Conservation (phyloP, 1,284 basidiomycete species). For the Tranzscheliella williamsii region DNA sequence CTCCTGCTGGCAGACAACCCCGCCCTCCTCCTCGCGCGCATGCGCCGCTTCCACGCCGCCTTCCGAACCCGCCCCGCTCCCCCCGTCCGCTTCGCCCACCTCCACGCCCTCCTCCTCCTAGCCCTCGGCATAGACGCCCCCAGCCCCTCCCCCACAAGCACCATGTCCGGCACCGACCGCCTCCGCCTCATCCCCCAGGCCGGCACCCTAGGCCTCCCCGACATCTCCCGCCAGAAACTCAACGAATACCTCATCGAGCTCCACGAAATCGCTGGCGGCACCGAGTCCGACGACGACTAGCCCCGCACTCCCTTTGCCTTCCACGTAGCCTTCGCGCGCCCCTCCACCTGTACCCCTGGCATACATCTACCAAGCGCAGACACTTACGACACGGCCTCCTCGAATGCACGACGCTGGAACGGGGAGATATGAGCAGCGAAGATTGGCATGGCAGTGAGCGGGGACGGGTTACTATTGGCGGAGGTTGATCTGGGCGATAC, state of each 20-base stretch:
- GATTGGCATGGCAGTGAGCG: too few species aligned
- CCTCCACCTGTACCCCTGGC: too few species aligned
- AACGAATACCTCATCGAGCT: conserved; percentile 56
- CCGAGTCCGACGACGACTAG: conserved; percentile 14
- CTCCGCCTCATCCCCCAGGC: conserved; percentile 11
- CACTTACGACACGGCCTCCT: too few species aligned
- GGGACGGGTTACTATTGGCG: too few species aligned
- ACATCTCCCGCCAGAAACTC: conserved; percentile 44
- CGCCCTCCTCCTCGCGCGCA: conserved; percentile 2
- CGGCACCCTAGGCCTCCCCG: conserved; percentile 15
- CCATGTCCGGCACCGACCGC: not conserved
- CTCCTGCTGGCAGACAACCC: conserved; percentile 27
- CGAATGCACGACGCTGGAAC: too few species aligned
- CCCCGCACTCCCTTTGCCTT: too few species aligned
- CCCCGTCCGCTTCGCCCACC: conserved; percentile 8
- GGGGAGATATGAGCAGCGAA: too few species aligned
- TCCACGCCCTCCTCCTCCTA: conserved; percentile 40
- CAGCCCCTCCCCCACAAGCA: not conserved
- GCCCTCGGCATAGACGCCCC: conserved; percentile 50
- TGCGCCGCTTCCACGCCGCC: conserved; percentile 6
- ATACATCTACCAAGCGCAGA: too few species aligned
- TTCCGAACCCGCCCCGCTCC: not conserved
- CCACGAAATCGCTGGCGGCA: conserved; percentile 37
- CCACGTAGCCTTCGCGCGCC: too few species aligned
- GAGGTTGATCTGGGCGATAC: conserved; percentile 44